Percentiles rank a stretch among this genome's conserved stretches.
Evolutionary conservation across 768 basidiomycete species (phyloP).

Genomic region (Amanita rimosa): DNA sequence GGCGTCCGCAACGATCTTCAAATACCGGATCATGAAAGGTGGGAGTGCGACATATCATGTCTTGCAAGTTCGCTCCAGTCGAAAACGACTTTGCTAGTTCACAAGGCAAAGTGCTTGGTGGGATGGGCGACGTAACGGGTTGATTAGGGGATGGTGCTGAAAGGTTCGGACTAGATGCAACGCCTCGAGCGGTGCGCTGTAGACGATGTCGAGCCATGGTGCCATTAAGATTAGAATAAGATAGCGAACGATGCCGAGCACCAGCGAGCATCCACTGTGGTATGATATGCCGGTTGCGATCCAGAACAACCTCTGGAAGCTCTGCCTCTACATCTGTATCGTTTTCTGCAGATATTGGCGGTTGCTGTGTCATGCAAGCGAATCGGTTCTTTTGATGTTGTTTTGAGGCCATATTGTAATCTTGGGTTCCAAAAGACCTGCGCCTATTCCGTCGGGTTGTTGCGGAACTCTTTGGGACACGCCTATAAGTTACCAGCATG

Average conservation of each 20-base stretch:
- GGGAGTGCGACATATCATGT: background rate
- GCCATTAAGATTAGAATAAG: conserved; percentile 33
- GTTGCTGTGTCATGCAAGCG: conserved; percentile 6
- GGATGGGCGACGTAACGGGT: background rate
- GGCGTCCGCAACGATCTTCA: conserved; percentile 20
- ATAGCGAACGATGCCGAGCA: conserved; percentile 35
- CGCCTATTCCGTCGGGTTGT: background rate
- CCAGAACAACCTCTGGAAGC: conserved; percentile 88
- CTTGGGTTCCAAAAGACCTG: background rate
- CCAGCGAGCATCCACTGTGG: conserved; percentile 81
- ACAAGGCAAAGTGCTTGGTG: conserved; percentile 16
- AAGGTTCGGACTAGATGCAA: conserved; percentile 66
- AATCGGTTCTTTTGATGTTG: background rate
- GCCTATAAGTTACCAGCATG: conserved; percentile 94
- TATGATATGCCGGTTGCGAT: conserved; percentile 90
- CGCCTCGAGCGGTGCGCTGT: conserved; percentile 32
- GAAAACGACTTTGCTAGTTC: background rate
- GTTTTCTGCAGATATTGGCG: conserved; percentile 14
- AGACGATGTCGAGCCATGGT: conserved; percentile 24
- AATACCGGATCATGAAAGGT: conserved; percentile 8
- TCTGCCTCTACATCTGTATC: conserved; percentile 59
- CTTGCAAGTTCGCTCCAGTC: background rate
- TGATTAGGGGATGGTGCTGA: conserved; percentile 11
- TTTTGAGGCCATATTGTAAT: background rate
- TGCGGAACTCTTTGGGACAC: conserved; percentile 38